Conservation (phyloP, 257 asterid genomes). For the Ballota nigra region DNA sequence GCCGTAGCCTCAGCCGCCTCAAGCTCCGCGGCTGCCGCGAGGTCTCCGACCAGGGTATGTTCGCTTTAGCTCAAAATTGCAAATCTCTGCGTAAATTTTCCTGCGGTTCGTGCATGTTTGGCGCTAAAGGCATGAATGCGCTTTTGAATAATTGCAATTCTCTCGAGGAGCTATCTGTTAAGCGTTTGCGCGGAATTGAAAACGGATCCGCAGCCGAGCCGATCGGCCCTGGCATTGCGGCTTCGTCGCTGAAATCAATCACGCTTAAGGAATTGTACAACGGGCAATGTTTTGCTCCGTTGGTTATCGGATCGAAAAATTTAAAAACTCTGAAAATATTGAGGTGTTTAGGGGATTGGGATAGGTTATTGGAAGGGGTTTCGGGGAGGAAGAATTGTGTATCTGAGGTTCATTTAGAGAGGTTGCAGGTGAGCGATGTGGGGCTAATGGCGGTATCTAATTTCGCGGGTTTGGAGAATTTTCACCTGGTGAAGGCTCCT, state of each 20-base stretch:
- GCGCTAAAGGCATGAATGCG: slow-evolving; percentile 85
- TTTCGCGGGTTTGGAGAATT: slow-evolving; percentile 57
- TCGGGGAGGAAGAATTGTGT: slow-evolving; percentile 45
- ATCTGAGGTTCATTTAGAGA: slow-evolving; percentile 74
- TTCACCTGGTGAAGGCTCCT: slow-evolving; percentile 71
- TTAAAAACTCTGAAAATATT: slow-evolving; percentile 62
- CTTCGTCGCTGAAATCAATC: slow-evolving; percentile 52
- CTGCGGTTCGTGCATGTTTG: slow-evolving; percentile 73
- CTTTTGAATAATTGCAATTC: slow-evolving; percentile 57
- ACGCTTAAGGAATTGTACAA: slow-evolving; percentile 74
- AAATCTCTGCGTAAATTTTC: slow-evolving; percentile 62
- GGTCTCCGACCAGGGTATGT: slow-evolving; percentile 66
- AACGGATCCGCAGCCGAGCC: slow-evolving; percentile 55
- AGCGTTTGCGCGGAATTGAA: slow-evolving; percentile 65
- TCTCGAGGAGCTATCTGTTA: slow-evolving; percentile 70
- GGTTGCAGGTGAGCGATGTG: slow-evolving; percentile 70
- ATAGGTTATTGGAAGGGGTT: slow-evolving; percentile 51
- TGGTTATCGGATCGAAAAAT: slow-evolving; percentile 54
- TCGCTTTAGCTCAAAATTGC: slow-evolving; percentile 56
- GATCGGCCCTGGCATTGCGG: slow-evolving; percentile 68
- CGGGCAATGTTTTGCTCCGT: slow-evolving; percentile 71
- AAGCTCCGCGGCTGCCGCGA: slow-evolving; percentile 85
- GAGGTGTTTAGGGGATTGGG: slow-evolving; percentile 89
- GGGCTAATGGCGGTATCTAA: slow-evolving; percentile 63
- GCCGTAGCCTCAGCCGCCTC: slow-evolving; percentile 57